phyloP scores from a whole-genome alignment of 768 basidiomycete species.

The Baorangia bicolor region DNA sequence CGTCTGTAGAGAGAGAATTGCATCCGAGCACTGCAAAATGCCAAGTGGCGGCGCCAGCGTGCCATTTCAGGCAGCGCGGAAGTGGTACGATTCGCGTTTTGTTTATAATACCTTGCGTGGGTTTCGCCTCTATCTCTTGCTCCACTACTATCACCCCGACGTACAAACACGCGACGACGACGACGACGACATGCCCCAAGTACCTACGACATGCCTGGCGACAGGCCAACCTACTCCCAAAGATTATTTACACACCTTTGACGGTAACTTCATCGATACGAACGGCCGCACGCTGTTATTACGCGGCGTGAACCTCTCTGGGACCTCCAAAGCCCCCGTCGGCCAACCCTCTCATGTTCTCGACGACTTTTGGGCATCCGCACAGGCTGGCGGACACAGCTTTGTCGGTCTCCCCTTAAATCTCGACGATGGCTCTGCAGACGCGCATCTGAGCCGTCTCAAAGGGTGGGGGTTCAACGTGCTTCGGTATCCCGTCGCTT shows the following conservation, averaged over 20 bases:
- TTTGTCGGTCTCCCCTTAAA: constrained; percentile 81
- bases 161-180: neutral
- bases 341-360: constrained; percentile 65
- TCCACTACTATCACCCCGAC: constrained; percentile 1
- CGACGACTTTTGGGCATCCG: constrained; percentile 80
- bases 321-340: constrained; percentile 81
- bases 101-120: neutral
- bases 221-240: constrained; percentile 15
- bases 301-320: constrained; percentile 93
- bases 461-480: constrained; percentile 93
- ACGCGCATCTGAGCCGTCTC: constrained; percentile 83
- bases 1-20: neutral
- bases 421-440: constrained; percentile 80
- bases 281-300: constrained; percentile 76
- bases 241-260: constrained; percentile 60
- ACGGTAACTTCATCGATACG: constrained; percentile 71
- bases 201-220: constrained; percentile 17
- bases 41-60: neutral
- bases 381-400: constrained; percentile 63
- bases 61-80: constrained; percentile 11
- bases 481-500: constrained; percentile 79
- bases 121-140: neutral
- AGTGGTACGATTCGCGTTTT: constrained; percentile 21
- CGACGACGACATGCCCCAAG: constrained; percentile 18
- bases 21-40: neutral